Conservation (phyloP, 495 filamentous ascomycete species). For the Aspergillus leporis region DNA sequence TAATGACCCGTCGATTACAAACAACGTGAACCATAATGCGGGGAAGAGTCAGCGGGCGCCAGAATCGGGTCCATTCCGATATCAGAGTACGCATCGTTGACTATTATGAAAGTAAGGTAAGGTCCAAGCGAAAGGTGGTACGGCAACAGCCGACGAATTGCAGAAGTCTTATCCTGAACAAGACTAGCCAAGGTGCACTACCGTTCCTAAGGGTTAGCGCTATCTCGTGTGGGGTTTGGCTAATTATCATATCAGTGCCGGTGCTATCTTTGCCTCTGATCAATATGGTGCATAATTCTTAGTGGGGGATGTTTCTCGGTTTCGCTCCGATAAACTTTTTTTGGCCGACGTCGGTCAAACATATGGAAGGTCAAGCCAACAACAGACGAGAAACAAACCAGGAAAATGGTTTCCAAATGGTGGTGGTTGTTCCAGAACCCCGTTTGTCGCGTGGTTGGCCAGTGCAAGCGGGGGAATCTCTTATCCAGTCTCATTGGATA, state of each 20-base stretch:
- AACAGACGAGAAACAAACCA: too few species aligned
- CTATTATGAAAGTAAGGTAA: slow-evolving; percentile 49
- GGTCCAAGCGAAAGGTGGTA: slow-evolving; percentile 66
- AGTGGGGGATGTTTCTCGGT: slow-evolving; percentile 50
- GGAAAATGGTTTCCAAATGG: too few species aligned
- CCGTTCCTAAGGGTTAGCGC: slow-evolving; percentile 37
- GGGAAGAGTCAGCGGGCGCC: background rate
- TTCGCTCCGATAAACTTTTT: background rate
- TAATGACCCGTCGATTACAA: slow-evolving; percentile 47
- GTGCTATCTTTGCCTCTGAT: background rate
- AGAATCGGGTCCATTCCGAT: background rate
- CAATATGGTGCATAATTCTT: slow-evolving; percentile 60
- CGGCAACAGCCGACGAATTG: background rate
- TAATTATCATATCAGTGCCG: too few species aligned
- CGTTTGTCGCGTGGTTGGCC: background rate
- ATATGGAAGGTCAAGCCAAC: background rate
- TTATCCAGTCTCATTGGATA: slow-evolving; percentile 2
- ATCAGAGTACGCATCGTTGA: background rate
- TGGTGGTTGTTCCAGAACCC: background rate
- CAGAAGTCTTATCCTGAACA: background rate
- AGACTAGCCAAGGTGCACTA: background rate
- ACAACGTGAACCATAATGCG: slow-evolving; percentile 43
- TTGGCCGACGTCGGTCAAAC: slow-evolving; percentile 5
- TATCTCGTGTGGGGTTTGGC: slow-evolving; percentile 42
- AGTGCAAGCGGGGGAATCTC: slow-evolving; percentile 6